Base-by-base conservation (phyloP, 768 basidiomycete genomes). In the Serpula lacrymans region DNA sequence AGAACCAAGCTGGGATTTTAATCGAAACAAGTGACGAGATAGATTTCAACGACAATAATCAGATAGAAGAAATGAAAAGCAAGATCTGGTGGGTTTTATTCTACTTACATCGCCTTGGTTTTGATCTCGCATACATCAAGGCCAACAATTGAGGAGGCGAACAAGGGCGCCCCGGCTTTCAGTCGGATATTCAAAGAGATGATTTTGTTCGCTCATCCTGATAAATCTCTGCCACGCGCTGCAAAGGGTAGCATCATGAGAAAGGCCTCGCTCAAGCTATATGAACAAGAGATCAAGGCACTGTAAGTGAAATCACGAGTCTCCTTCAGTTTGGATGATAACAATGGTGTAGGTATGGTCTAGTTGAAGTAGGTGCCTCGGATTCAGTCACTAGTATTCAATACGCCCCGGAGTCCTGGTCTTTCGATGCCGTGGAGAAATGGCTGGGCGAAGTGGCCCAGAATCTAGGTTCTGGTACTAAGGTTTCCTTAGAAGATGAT, bases 181-280 rank as follows among this genome's bases (percentile, higher is more conserved):
- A 70, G 69, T 40, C 59, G 67, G 6, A 63, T 75, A 6, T 74
- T 70, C 54, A 74, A 74, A 53, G 72, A 78, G 49, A 71, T 78
- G 75, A 74, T 79, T 33, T 26, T 77, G 13, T 48, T 77, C 8
- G 58, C 74, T 1, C 51, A 53, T 3, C 30, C 59, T 12, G 57
- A 52, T 1, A 74, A 72, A 45, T 77, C 76, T 0, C 49, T 79
- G 33, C 53, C 62, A 5, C 65, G 69, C 28, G 56, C 73, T 3
- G 60, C 56, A 2, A 79, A 78, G 43, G 72, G 75, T 0, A 71
- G 72, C 0, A 58, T 74, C 5, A 55, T 58, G 39, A 63, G 68
- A 21, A 71, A 69, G 39, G 60, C 58, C 9, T 57, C 69, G 1
- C 37, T 77, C 13, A 51, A 41, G 0, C 32, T 53, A 0, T 81